Conservation (phyloP, 2,329 filamentous ascomycete species). For the Emericellopsis cladophorae region DNA sequence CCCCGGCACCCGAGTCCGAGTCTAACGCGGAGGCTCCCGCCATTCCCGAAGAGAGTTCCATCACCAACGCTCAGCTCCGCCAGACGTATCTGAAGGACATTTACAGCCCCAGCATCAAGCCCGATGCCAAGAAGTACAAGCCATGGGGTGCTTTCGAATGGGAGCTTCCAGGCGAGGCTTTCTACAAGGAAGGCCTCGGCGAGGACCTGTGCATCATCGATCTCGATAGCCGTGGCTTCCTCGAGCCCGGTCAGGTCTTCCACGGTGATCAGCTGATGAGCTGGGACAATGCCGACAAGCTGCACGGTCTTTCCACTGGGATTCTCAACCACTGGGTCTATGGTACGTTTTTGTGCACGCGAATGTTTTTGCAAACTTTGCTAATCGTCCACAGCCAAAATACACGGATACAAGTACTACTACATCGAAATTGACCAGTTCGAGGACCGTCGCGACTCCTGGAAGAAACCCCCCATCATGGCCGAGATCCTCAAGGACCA, state of each 20-base stretch:
- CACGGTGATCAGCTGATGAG: slow-evolving; percentile 15
- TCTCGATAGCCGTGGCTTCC: slow-evolving; percentile 27
- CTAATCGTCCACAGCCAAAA: slow-evolving; percentile 20
- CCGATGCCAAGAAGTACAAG: slow-evolving; percentile 12
- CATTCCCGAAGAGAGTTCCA: slow-evolving; percentile 1
- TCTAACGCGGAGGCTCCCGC: slow-evolving; percentile 1
- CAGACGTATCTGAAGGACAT: slow-evolving; percentile 19
- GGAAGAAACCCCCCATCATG: slow-evolving; percentile 30
- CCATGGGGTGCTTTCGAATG: slow-evolving; percentile 19
- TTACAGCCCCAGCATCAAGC: slow-evolving; percentile 14
- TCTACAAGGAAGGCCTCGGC: slow-evolving; percentile 20
- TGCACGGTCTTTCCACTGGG: slow-evolving; percentile 25
- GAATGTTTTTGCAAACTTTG: background rate
- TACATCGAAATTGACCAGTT: slow-evolving; percentile 24
- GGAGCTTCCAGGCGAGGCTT: slow-evolving; percentile 12
- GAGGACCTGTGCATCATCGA: slow-evolving; percentile 31
- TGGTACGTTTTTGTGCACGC: slow-evolving; percentile 11
- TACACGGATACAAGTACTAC: slow-evolving; percentile 35
- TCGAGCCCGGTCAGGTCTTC: slow-evolving; percentile 21
- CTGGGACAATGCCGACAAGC: slow-evolving; percentile 17
- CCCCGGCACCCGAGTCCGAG: background rate
- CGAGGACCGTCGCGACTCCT: slow-evolving; percentile 28
- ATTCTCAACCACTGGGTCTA: slow-evolving; percentile 32
- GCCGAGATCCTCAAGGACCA: slow-evolving; percentile 27
- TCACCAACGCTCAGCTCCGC: slow-evolving; percentile 11